Evolutionary conservation across 1,139 yeast genomes (phyloP).

Genomic region (Kurtzmaniella quercitrusa): DNA sequence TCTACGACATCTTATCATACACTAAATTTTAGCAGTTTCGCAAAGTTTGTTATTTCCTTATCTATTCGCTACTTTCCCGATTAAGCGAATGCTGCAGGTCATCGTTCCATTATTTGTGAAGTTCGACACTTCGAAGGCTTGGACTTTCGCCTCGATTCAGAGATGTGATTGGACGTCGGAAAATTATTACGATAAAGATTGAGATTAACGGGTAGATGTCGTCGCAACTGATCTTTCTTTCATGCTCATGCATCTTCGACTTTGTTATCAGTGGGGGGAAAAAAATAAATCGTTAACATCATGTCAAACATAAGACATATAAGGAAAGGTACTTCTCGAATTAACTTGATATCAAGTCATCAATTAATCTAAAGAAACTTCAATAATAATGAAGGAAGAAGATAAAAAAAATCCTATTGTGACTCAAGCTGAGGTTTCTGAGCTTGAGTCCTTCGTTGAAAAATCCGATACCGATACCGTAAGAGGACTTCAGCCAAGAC

Average conservation of each 20-base stretch:
- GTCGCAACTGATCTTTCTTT: neutral
- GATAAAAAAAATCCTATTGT: neutral
- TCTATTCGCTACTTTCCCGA: conserved; percentile 1
- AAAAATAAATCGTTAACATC: neutral
- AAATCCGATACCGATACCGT: neutral
- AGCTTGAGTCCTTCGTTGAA: neutral
- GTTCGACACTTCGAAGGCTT: neutral
- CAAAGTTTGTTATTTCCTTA: neutral
- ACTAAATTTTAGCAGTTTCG: neutral
- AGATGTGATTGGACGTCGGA: neutral
- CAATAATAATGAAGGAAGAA: neutral
- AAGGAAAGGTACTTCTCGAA: neutral
- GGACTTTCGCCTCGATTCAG: neutral
- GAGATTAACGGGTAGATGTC: neutral
- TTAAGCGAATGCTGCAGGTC: neutral
- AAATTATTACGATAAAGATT: neutral
- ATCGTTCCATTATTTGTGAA: neutral
- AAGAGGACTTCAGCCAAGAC: conserved; percentile 4
- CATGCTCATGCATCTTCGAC: neutral
- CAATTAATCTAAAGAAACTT: neutral
- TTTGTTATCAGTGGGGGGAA: neutral
- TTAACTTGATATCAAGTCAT: neutral
- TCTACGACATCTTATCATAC: neutral
- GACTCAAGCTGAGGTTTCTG: neutral
- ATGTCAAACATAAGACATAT: neutral